Percentiles rank a stretch among this genome's conserved stretches.
These are phyloP conservation scores for Silene noctiflora DNA, from an alignment of 179 eudicot species.

Conservation along the genomic window DNA sequence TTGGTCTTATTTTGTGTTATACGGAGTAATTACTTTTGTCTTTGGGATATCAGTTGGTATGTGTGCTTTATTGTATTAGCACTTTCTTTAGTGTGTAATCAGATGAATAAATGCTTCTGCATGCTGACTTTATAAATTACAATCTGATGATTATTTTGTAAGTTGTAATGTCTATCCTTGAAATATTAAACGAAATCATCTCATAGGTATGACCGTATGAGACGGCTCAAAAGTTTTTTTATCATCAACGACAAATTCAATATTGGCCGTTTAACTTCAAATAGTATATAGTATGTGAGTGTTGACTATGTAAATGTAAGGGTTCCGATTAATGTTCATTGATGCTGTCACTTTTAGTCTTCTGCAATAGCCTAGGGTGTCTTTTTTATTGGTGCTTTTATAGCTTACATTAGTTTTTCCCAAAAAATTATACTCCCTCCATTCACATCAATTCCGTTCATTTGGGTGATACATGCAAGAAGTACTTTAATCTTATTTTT, in stretches of 20 bases:
- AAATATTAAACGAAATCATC: not conserved
- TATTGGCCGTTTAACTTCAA: not conserved
- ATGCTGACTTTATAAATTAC: not conserved
- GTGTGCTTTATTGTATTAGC: not conserved
- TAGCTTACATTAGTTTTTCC: not conserved
- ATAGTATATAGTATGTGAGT: not conserved
- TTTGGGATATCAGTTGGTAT: not conserved
- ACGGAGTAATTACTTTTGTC: not conserved
- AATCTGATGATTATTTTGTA: not conserved
- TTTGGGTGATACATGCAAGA: no score
- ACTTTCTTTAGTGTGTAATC: not conserved
- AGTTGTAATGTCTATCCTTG: not conserved
- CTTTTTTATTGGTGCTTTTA: not conserved
- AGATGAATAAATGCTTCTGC: not conserved
- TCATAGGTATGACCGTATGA: not conserved
- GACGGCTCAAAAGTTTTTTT: not conserved
- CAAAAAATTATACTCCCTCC: not conserved
- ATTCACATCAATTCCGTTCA: no score
- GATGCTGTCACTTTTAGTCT: constrained; percentile 5
- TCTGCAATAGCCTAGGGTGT: not conserved
- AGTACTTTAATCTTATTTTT: no score
- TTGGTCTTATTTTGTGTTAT: no score
- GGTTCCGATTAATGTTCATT: not conserved
- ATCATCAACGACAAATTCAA: not conserved
- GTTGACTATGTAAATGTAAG: not conserved